phyloP scores from a whole-genome alignment of 768 basidiomycete genomes.

The Fomitopsis serialis region DNA sequence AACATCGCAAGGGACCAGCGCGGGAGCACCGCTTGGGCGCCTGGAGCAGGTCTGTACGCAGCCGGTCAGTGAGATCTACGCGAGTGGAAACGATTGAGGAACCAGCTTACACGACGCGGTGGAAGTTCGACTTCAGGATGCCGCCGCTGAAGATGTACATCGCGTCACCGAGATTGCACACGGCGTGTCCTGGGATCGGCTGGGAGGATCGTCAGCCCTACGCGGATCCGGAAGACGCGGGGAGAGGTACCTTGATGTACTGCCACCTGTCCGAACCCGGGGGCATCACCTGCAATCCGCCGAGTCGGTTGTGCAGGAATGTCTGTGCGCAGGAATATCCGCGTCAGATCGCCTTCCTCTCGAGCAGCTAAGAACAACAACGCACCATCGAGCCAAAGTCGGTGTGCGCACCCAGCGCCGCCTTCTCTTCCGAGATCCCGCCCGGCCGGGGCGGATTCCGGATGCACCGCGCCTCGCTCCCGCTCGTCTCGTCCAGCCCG shows the following conservation, averaged over 20 bases:
- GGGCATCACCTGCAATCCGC: slow-evolving; percentile 64
- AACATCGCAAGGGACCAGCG: slow-evolving; percentile 71
- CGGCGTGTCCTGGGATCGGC: slow-evolving; percentile 26
- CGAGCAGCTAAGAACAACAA: neutral
- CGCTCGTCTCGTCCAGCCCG: slow-evolving; percentile 14
- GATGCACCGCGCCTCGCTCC: slow-evolving; percentile 22
- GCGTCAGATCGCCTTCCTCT: neutral
- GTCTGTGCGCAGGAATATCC: slow-evolving; percentile 32
- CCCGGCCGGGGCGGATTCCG: slow-evolving; percentile 14
- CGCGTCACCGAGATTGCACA: slow-evolving; percentile 29
- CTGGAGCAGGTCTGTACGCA: slow-evolving; percentile 43
- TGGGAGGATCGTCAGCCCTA: neutral
- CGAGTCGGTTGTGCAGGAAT: slow-evolving; percentile 64
- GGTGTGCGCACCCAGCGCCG: slow-evolving; percentile 7
- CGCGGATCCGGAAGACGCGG: neutral
- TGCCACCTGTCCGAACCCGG: slow-evolving; percentile 61
- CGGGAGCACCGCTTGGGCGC: slow-evolving; percentile 44
- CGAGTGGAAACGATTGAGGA: neutral
- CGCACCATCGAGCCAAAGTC: slow-evolving; percentile 11
- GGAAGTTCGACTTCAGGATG: slow-evolving; percentile 26
- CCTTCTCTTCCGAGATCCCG: neutral
- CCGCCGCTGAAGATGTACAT: slow-evolving; percentile 27
- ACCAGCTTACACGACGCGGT: slow-evolving; percentile 21
- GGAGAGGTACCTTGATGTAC: slow-evolving; percentile 47
- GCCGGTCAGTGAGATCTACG: too few relatives aligned